Evolutionary conservation across 495 filamentous ascomycete genomes (phyloP), one percentile per base, ranked within the genome.

Genomic region (Pseudevernia furfuracea): DNA sequence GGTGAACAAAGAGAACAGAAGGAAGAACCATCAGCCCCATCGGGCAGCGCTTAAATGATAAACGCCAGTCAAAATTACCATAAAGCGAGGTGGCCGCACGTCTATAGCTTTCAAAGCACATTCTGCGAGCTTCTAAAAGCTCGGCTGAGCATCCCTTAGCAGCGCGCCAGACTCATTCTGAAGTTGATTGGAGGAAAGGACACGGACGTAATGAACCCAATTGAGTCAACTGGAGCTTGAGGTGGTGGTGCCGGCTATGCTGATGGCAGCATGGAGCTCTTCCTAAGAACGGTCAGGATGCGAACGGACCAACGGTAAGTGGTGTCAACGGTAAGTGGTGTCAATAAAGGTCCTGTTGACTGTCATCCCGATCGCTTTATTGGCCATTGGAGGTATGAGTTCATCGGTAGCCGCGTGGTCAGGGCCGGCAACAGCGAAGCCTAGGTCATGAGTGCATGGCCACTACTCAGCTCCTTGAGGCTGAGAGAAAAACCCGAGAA

Each of bases 41-140:
- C 34, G 28, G 38, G 41, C 23, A 53, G 66, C 62, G 66, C 59
- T 62, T 65, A 49, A 43, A 39, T 21, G 1, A 48, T 41, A 62
- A 44, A 39, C 62, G 66, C 62, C 60, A 62, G 41, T 59, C 62
- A 64, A 30, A 59, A 7, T 39, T 8, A 37, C 14, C 6, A 37
- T 14, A 59, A 58, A 37, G 62, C 56, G 62, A 64, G 28, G 39
- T 59, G 52, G 56, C 43, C 62, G 55, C 56, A 49, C 62, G 39
- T 30, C 55, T 49, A 59, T 64, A 32, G 55, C 55, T 64, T 64
- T 59, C 41, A 32, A 21, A 59, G 34, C 32, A 41, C 55, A 48
- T n/a, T 37, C n/a, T 58, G 10, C 30, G 52, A 46, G 30, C 53
- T 21, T 58, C 62, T 46, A 19, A 11, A 38, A 37, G 44, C 36